A percentile compares a stretch with the other conserved stretches of the same genome.
Evolutionary conservation across 2,329 filamentous ascomycete genomes (phyloP).

Genomic region (Neoarthrinium moseri): DNA sequence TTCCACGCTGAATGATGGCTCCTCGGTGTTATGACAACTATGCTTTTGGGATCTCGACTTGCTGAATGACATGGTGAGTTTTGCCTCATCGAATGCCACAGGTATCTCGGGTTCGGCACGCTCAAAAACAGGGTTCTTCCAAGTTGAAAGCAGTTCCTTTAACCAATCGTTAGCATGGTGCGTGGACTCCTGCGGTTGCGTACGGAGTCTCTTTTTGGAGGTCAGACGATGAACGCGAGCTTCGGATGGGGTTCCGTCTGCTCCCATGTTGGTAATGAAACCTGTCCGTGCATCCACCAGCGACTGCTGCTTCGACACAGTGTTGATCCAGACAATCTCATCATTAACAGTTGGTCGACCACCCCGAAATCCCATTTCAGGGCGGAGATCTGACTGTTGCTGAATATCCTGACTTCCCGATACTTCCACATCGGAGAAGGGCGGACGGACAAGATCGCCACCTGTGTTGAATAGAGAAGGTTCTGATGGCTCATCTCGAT

Average conservation of each 20-base stretch:
- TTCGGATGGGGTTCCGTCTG: slow-evolving; percentile 27
- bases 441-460: slow-evolving; percentile 41
- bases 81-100: slow-evolving; percentile 27
- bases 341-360: slow-evolving; percentile 28
- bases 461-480: slow-evolving; percentile 35
- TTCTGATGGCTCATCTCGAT: not conserved
- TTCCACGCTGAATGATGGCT: slow-evolving; percentile 21
- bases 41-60: slow-evolving; percentile 8
- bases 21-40: slow-evolving; percentile 15
- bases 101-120: slow-evolving; percentile 44
- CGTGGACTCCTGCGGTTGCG: slow-evolving; percentile 12
- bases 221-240: slow-evolving; percentile 12
- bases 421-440: slow-evolving; percentile 38
- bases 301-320: slow-evolving; percentile 50
- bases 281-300: slow-evolving; percentile 58
- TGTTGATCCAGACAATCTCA: slow-evolving; percentile 59
- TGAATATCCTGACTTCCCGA: slow-evolving; percentile 6
- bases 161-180: slow-evolving; percentile 50
- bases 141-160: slow-evolving; percentile 56
- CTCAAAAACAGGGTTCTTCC: slow-evolving; percentile 78
- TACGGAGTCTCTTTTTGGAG: slow-evolving; percentile 15
- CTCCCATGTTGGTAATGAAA: slow-evolving; percentile 30
- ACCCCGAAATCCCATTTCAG: slow-evolving; percentile 1
- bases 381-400: slow-evolving; percentile 4
- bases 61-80: slow-evolving; percentile 7